Evolutionary conservation across 805 yeast genomes (phyloP).

Genomic region (Teunomyces pallodes): DNA sequence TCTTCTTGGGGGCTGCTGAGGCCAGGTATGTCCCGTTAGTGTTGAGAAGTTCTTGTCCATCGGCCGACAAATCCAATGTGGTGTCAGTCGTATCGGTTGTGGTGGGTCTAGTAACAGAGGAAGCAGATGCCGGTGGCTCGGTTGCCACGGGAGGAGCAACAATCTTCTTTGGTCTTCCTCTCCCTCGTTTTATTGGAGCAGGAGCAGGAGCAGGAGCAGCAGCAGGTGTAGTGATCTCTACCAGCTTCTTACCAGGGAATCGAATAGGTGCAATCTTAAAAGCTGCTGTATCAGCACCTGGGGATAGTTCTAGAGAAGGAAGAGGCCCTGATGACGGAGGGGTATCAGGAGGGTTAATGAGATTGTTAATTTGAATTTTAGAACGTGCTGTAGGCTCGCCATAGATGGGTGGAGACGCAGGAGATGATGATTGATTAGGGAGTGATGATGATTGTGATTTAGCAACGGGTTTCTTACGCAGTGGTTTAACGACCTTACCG

Average conservation of each 20-base stretch:
- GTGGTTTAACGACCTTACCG: neutral
- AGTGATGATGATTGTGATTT: neutral
- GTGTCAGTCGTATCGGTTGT: neutral
- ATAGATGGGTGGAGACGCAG: neutral
- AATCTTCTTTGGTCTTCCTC: neutral
- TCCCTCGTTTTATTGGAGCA: neutral
- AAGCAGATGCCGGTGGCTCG: neutral
- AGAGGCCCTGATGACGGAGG: neutral
- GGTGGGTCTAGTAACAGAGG: neutral
- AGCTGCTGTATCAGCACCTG: neutral
- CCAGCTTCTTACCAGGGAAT: neutral
- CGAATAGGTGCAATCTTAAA: neutral
- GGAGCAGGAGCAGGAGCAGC: neutral
- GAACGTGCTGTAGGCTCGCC: neutral
- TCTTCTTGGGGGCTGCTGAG: neutral
- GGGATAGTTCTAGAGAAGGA: neutral
- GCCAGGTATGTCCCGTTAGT: neutral
- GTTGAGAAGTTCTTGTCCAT: neutral
- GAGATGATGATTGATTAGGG: neutral
- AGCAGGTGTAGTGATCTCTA: neutral
- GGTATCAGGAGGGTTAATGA: conserved; percentile 1
- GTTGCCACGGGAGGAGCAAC: neutral
- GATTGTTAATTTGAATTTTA: neutral
- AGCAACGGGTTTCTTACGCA: neutral
- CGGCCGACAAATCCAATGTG: neutral